Evolutionary conservation across 306 rosid genomes (phyloP).

Genomic region (Cicer chorassanicum): DNA sequence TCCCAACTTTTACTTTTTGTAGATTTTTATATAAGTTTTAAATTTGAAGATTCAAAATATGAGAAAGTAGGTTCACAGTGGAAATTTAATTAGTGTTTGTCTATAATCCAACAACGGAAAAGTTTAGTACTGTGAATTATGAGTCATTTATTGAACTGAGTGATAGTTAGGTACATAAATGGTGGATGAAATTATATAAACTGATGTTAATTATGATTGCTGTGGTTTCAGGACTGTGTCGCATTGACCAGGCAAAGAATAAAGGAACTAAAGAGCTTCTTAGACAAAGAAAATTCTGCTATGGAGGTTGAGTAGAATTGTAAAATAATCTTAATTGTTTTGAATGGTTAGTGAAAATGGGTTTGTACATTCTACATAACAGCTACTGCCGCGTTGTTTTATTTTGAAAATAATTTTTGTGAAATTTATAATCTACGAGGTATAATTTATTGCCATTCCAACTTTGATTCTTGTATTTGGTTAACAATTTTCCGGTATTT

Average conservation of each 20-base stretch:
- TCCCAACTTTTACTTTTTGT: neutral
- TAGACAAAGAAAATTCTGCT: slow-evolving; percentile 64
- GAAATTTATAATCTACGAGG: slow-evolving; percentile 1
- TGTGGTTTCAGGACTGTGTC: slow-evolving; percentile 77
- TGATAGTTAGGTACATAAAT: slow-evolving; percentile 3
- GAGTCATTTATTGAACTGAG: slow-evolving; percentile 1
- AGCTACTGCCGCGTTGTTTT: neutral
- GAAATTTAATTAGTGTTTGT: slow-evolving; percentile 21
- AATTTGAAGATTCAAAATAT: slow-evolving; percentile 13
- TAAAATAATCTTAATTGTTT: slow-evolving; percentile 1
- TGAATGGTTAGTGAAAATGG: slow-evolving; percentile 8
- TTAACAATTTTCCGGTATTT: neutral
- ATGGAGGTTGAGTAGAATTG: slow-evolving; percentile 70
- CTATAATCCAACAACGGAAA: neutral
- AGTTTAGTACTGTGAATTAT: neutral
- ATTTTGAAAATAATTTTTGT: slow-evolving; percentile 10
- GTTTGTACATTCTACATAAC: slow-evolving; percentile 43
- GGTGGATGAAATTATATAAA: slow-evolving; percentile 30
- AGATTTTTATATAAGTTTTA: neutral
- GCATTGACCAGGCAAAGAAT: slow-evolving; percentile 80
- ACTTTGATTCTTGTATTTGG: neutral
- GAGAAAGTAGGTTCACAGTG: neutral
- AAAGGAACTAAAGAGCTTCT: slow-evolving; percentile 65
- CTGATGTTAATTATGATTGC: slow-evolving; percentile 7
- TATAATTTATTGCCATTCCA: neutral